Evolutionary conservation across 2,329 filamentous ascomycete species (phyloP).

Genomic region (Claviceps fusiformis): DNA sequence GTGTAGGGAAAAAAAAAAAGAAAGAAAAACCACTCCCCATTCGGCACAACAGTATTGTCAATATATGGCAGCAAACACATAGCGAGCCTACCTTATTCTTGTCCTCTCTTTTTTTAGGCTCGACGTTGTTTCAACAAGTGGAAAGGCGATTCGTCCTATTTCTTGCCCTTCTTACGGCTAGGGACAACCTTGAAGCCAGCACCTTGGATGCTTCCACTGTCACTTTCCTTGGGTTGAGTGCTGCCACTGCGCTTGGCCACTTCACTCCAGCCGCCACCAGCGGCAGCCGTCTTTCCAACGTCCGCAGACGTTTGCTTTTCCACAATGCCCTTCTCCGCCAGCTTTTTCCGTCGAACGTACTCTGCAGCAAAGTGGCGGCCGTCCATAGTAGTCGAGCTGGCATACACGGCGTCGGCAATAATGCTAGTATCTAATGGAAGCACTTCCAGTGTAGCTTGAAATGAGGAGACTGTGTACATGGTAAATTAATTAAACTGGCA

Average conservation of each 20-base stretch:
- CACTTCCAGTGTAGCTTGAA: slow-evolving; percentile 60
- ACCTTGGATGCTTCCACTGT: slow-evolving; percentile 25
- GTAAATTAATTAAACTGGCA: not conserved
- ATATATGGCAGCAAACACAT: not conserved
- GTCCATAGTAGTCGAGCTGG: slow-evolving; percentile 77
- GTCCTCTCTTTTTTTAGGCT: not conserved
- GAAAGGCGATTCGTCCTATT: slow-evolving; percentile 27
- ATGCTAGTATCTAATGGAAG: slow-evolving; percentile 67
- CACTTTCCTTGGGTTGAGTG: slow-evolving; percentile 26
- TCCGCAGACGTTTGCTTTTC: slow-evolving; percentile 54
- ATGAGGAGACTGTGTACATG: slow-evolving; percentile 58
- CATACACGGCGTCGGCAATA: slow-evolving; percentile 83
- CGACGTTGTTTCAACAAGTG: slow-evolving; percentile 5
- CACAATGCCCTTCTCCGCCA: slow-evolving; percentile 82
- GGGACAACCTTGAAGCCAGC: slow-evolving; percentile 82
- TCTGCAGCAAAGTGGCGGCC: slow-evolving; percentile 88
- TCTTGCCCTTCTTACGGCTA: slow-evolving; percentile 83
- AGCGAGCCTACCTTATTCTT: not conserved
- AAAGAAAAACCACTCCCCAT: not conserved
- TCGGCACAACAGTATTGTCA: not conserved
- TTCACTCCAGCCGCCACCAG: slow-evolving; percentile 75
- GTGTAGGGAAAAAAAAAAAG: not conserved
- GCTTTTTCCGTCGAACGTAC: slow-evolving; percentile 82
- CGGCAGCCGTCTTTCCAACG: slow-evolving; percentile 26
- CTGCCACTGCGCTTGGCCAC: slow-evolving; percentile 81